Conservation (phyloP, 495 filamentous ascomycete species). For the Gamarada debralockiae region DNA sequence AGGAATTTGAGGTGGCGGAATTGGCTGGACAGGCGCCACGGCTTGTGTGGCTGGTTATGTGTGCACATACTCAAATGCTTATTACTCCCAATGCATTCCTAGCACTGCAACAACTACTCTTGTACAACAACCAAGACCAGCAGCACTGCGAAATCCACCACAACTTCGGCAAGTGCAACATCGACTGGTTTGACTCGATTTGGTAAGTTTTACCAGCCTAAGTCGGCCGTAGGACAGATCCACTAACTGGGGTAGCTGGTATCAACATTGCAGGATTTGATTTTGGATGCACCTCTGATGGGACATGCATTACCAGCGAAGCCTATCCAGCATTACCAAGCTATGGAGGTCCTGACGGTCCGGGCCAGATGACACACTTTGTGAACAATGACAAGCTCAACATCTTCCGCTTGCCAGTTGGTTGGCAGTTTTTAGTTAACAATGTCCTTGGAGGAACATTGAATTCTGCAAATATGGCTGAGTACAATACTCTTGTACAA, state of each 20-base stretch:
- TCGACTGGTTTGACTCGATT: too few relatives aligned
- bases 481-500: slow-evolving; percentile 54
- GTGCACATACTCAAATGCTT: background rate
- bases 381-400: slow-evolving; percentile 45
- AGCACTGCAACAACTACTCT: too few relatives aligned
- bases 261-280: slow-evolving; percentile 44
- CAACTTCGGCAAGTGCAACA: too few relatives aligned
- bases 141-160: too few relatives aligned
- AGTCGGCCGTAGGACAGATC: too few relatives aligned
- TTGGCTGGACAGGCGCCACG: background rate
- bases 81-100: slow-evolving; percentile 3
- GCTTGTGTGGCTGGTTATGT: background rate
- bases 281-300: slow-evolving; percentile 46
- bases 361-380: slow-evolving; percentile 55
- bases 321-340: slow-evolving; percentile 31
- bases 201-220: too few relatives aligned
- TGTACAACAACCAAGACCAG: too few relatives aligned
- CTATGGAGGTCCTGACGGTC: slow-evolving; percentile 31
- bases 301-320: slow-evolving; percentile 30
- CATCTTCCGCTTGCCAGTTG: slow-evolving; percentile 51
- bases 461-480: slow-evolving; percentile 39
- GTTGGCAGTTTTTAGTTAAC: slow-evolving; percentile 50
- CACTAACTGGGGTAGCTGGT: too few relatives aligned
- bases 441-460: slow-evolving; percentile 43
- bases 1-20: background rate